Conservation (phyloP, 805 yeast genomes). For the Myxozyma melibiosi region DNA sequence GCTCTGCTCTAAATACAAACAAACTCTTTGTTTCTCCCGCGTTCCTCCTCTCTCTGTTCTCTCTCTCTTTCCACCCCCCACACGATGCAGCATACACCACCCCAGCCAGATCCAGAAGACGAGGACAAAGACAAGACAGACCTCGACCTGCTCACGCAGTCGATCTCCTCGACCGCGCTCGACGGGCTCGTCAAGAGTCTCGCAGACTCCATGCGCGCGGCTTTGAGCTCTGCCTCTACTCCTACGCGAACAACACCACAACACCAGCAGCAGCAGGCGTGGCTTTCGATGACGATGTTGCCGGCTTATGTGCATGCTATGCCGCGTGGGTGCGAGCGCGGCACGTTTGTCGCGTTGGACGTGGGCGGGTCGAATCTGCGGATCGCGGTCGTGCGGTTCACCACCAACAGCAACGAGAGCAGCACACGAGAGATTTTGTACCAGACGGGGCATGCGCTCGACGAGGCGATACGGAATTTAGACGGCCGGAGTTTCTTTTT, state of each 20-base stretch:
- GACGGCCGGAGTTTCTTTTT: constrained; percentile 39
- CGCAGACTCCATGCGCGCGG: constrained; percentile 22
- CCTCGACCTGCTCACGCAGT: constrained; percentile 18
- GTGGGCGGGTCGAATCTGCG: constrained; percentile 91
- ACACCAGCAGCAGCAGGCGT: neutral
- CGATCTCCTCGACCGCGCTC: constrained; percentile 19
- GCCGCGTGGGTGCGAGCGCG: constrained; percentile 78
- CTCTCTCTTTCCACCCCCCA: too few relatives aligned
- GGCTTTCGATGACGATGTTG: constrained; percentile 55
- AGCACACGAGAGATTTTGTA: constrained; percentile 28
- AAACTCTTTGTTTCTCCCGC: too few relatives aligned
- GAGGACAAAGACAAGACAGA: constrained; percentile 14
- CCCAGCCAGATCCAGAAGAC: neutral
- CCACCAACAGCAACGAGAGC: constrained; percentile 52
- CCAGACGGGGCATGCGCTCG: constrained; percentile 32
- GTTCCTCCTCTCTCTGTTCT: too few relatives aligned
- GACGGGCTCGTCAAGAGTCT: constrained; percentile 19
- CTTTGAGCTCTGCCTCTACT: constrained; percentile 6
- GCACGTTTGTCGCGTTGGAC: constrained; percentile 79
- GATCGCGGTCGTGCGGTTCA: constrained; percentile 77
- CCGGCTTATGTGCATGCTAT: constrained; percentile 76
- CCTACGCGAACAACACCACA: constrained; percentile 1
- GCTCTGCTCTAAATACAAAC: too few relatives aligned
- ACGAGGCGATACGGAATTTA: constrained; percentile 35
- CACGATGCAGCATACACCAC: too few relatives aligned